A percentile compares a stretch with the other conserved stretches of the same genome.
Conservation (phyloP, 805 yeast species). For the Metschnikowia corniflorae region DNA sequence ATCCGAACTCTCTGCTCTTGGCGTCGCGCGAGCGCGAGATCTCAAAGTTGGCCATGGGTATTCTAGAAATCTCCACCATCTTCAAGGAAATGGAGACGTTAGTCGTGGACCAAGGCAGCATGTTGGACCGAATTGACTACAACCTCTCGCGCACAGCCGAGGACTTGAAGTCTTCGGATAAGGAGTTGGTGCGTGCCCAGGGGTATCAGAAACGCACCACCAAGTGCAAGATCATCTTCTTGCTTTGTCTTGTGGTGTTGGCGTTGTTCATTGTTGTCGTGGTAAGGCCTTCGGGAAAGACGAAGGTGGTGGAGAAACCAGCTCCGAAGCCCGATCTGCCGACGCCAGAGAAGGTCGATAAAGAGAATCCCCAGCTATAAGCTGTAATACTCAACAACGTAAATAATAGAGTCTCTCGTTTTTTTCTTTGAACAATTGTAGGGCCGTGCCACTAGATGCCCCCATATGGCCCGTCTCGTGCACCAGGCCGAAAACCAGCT, state of each 20-base stretch:
- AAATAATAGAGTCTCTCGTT: too few species aligned
- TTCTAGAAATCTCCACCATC: constrained; percentile 86
- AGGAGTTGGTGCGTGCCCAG: constrained; percentile 73
- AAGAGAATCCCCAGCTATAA: too few species aligned
- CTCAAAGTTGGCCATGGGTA: constrained; percentile 88
- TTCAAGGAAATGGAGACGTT: constrained; percentile 89
- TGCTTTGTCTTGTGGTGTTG: constrained; percentile 66
- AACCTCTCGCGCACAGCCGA: constrained; percentile 78
- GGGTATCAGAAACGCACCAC: constrained; percentile 82
- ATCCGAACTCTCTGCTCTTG: constrained; percentile 32
- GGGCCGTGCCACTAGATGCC: constrained; percentile 1
- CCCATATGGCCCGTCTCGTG: constrained; percentile 8
- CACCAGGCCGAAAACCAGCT: constrained; percentile 1
- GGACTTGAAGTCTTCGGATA: constrained; percentile 72
- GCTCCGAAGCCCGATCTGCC: constrained; percentile 7
- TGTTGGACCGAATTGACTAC: constrained; percentile 90
- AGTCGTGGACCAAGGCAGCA: constrained; percentile 93
- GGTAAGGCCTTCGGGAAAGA: constrained; percentile 52
- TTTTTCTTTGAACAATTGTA: too few species aligned
- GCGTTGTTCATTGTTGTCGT: constrained; percentile 67
- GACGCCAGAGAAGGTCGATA: too few species aligned
- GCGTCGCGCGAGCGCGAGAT: constrained; percentile 86
- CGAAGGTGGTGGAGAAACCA: constrained; percentile 23
- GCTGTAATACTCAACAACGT: too few species aligned
- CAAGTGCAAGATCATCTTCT: constrained; percentile 82